Evolutionary conservation across 371 early-diverging fungal species (phyloP), one percentile per base, ranked within the genome.

Genomic region (Conidiobolus incongruus): DNA sequence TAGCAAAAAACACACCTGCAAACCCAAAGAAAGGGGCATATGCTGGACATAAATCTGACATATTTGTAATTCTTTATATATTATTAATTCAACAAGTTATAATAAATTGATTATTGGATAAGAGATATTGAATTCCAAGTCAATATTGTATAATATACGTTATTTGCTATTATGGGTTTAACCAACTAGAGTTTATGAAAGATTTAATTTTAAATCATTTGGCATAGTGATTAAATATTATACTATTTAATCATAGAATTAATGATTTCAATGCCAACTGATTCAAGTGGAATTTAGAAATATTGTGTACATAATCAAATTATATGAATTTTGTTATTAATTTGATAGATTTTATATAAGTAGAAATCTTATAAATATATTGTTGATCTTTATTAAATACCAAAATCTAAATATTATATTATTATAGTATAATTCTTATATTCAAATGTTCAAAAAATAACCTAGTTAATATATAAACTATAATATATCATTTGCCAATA

Each of bases 11-110:
- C 1, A 70, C 64, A 15, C 77, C 77, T 47, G 70, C 71, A 52
- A 75, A 68, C 6, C 77, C 77, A 48, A 76, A 73, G 56, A 76
- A 76, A 29, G 75, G 65, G 35, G 77, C 67, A 49, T 63, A 76
- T 21, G 49, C 51, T 28, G 67, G 67, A 39, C 67, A 66, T 32
- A 37, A 53, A 17, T 52, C 56, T 15, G 52, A 49, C 30, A n/a
- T 33, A 30, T 33, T 33, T 33, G 43, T 41, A 26, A 53, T 53
- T 33, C 13, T 33, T 33, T 33, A 12, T 10, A 4, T 41, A 11
- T 21, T 44, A 39, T 39, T 6, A 19, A 15, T 34, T 13, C 34
- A 15, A 34, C 17, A 17, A 4, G 15, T 15, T 15, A 17, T 5
- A 34, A 17, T 34, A 15, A 12, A 34, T 34, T 34, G 34, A 17